Percentiles rank a stretch among this genome's conserved stretches.
phyloP scores from a whole-genome alignment of 1,284 basidiomycete species.

The Trichosporon asahii region DNA sequence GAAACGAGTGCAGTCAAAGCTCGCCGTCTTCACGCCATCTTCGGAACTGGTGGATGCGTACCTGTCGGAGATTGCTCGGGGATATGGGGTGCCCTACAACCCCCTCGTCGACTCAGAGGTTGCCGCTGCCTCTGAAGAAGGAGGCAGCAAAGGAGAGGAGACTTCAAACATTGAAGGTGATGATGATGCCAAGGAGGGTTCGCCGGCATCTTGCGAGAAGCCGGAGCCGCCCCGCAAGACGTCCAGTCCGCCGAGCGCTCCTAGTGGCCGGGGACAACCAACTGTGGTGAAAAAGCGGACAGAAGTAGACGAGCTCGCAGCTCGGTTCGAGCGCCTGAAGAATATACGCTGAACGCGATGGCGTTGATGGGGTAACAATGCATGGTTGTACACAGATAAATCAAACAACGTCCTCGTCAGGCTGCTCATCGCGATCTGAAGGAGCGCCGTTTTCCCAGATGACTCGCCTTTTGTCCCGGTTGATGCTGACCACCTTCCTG shows the following conservation, averaged over 20 bases:
- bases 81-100: slow-evolving; percentile 72
- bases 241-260: neutral
- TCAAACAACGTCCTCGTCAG: neutral
- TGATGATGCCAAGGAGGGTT: slow-evolving; percentile 8
- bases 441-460: slow-evolving; percentile 44
- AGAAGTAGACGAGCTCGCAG: slow-evolving; percentile 45
- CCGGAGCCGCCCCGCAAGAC: neutral
- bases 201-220: neutral
- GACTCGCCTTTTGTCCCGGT: slow-evolving; percentile 28
- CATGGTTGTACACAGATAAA: neutral
- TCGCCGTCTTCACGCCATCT: slow-evolving; percentile 67
- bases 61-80: slow-evolving; percentile 78
- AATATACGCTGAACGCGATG: slow-evolving; percentile 26
- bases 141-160: neutral
- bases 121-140: neutral
- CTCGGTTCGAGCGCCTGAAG: slow-evolving; percentile 45
- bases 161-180: slow-evolving; percentile 20
- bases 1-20: slow-evolving; percentile 59
- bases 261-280: neutral
- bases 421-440: slow-evolving; percentile 22
- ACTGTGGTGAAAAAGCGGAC: slow-evolving; percentile 33
- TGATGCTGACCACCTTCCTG: slow-evolving; percentile 37
- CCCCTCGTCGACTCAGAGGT: neutral
- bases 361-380: neutral
- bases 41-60: slow-evolving; percentile 78